Conservation (phyloP, 805 yeast species). For the Tetrapisispora nanseiensis region DNA sequence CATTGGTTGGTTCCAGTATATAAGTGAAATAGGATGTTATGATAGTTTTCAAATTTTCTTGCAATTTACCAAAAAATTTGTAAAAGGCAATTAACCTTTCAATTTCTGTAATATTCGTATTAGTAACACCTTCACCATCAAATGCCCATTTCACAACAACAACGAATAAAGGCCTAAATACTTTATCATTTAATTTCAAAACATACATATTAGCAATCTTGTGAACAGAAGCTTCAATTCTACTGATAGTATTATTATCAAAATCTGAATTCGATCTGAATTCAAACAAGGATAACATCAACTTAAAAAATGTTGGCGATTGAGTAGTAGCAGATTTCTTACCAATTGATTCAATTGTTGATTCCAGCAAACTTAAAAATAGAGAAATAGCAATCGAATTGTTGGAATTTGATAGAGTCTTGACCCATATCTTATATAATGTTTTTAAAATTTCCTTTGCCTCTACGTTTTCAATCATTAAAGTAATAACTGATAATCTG, state of each 20-base stretch:
- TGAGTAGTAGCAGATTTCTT: slow-evolving; percentile 68
- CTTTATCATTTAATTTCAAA: slow-evolving; percentile 86
- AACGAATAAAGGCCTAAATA: slow-evolving; percentile 87
- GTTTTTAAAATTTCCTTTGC: slow-evolving; percentile 51
- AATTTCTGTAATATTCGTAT: slow-evolving; percentile 36
- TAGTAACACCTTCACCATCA: slow-evolving; percentile 61
- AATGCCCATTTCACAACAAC: slow-evolving; percentile 85
- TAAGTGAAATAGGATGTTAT: slow-evolving; percentile 84
- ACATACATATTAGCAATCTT: slow-evolving; percentile 66
- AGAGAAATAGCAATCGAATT: slow-evolving; percentile 51
- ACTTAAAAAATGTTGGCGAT: slow-evolving; percentile 55
- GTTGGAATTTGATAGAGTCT: slow-evolving; percentile 29
- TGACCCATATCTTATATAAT: slow-evolving; percentile 53
- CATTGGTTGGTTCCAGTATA: slow-evolving; percentile 61
- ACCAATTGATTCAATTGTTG: slow-evolving; percentile 54
- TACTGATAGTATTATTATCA: slow-evolving; percentile 63
- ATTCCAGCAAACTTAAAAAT: slow-evolving; percentile 57
- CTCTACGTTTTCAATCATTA: slow-evolving; percentile 60
- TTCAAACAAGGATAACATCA: slow-evolving; percentile 63
- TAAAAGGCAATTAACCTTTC: slow-evolving; percentile 66
- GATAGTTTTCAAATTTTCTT: slow-evolving; percentile 75
- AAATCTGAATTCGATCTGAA: slow-evolving; percentile 49
- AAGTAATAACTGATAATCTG: slow-evolving; percentile 51
- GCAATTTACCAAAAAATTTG: slow-evolving; percentile 76
- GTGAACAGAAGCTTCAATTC: slow-evolving; percentile 72